A percentile compares a stretch with the other conserved stretches of the same genome.
Evolutionary conservation across 1,284 basidiomycete genomes (phyloP).

Genomic region (Ustilago bromivora): DNA sequence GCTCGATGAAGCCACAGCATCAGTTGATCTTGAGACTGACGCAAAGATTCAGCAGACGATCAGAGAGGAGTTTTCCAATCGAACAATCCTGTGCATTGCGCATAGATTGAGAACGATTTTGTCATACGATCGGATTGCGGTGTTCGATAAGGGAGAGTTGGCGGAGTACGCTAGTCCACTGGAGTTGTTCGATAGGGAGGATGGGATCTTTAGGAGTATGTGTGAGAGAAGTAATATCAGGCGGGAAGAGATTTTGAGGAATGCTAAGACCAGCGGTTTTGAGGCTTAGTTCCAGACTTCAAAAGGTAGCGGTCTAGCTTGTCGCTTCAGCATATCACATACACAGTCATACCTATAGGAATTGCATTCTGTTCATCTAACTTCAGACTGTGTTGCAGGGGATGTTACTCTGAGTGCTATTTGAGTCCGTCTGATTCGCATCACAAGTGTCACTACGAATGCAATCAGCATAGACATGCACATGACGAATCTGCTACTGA

Average conservation of each 20-base stretch:
- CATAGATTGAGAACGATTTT: slow-evolving; percentile 82
- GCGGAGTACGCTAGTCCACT: slow-evolving; percentile 80
- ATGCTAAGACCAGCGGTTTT: slow-evolving; percentile 17
- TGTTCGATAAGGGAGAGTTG: slow-evolving; percentile 80
- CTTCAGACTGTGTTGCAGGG: no score
- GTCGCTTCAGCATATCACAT: not conserved
- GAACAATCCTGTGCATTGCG: slow-evolving; percentile 83
- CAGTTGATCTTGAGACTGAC: slow-evolving; percentile 82
- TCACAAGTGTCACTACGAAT: not conserved
- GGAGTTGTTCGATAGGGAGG: slow-evolving; percentile 73
- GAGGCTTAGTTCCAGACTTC: not conserved
- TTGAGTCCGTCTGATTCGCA: no score
- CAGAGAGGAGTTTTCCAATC: slow-evolving; percentile 80
- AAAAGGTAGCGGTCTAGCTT: not conserved
- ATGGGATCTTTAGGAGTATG: slow-evolving; percentile 78
- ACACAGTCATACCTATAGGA: not conserved
- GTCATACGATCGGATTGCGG: slow-evolving; percentile 82
- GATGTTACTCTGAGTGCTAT: no score
- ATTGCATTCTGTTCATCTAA: not conserved
- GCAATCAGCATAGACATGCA: no score
- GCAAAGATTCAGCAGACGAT: slow-evolving; percentile 88
- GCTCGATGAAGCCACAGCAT: slow-evolving; percentile 81
- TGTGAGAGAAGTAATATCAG: slow-evolving; percentile 80
- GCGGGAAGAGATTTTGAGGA: slow-evolving; percentile 71
- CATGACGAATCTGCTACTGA: no score